Percentiles rank a stretch among this genome's conserved stretches.
These are phyloP conservation scores for Pseudozyma pruni DNA, from an alignment of 1,284 basidiomycete genomes.

Conservation along the genomic window DNA sequence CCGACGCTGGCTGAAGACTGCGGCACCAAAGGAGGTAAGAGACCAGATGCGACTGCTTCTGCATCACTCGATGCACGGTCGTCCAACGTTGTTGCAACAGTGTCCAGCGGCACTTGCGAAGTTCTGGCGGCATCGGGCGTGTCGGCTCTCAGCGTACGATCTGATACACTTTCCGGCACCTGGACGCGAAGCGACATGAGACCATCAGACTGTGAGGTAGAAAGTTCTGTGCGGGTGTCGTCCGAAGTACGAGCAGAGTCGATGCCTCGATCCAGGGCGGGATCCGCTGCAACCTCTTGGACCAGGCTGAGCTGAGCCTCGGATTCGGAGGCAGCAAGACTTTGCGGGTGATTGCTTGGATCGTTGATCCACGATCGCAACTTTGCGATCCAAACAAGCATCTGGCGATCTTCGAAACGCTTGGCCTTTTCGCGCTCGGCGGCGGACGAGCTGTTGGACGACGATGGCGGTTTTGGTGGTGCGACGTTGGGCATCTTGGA, in stretches of 20 bases:
- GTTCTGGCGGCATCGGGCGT: neutral
- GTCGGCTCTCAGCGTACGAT: neutral
- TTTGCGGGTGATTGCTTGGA: slow-evolving; percentile 20
- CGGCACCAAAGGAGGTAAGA: slow-evolving; percentile 32
- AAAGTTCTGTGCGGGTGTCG: neutral
- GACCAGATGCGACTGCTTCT: neutral
- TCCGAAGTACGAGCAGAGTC: neutral
- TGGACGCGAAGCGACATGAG: slow-evolving; percentile 36
- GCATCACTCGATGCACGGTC: neutral
- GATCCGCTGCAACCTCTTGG: neutral
- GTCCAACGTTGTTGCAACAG: neutral
- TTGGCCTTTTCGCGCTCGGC: slow-evolving; percentile 38
- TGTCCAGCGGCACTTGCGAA: neutral
- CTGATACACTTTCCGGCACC: slow-evolving; percentile 23
- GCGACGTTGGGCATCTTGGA: slow-evolving; percentile 52
- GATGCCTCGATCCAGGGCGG: neutral
- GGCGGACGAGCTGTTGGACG: slow-evolving; percentile 65
- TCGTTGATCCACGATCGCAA: slow-evolving; percentile 57
- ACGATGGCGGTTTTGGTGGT: slow-evolving; percentile 25
- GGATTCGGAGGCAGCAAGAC: neutral
- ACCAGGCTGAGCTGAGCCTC: neutral
- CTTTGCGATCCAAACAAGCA: slow-evolving; percentile 59
- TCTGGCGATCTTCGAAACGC: slow-evolving; percentile 50
- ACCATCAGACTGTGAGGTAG: slow-evolving; percentile 23
- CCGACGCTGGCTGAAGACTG: neutral